Evolutionary conservation across 352 stramenopile species (phyloP), one percentile per base, ranked within the genome.

Genomic region (Phytophthora capsici): DNA sequence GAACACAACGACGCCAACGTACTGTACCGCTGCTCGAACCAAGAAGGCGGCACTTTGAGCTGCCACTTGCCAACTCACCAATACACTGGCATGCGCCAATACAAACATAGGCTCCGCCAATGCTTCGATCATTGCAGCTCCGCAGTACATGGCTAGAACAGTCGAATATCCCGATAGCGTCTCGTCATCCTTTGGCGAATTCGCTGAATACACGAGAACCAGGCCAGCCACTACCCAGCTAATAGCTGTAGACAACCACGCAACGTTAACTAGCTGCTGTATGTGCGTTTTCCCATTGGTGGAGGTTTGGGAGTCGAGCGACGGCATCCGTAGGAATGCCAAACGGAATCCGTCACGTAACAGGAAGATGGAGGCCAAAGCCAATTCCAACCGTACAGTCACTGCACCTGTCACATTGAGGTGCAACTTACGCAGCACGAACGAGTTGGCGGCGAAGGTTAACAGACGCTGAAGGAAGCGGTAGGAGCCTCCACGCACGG

Each of bases 321-420:
- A 84, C 20, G 83, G 78, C 74, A 92, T 86, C 17, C 90, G 88
- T 28, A 96, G 74, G 49, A 94, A 94, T 13, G 88, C 89, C 17
- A 97, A 64, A 2, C 91, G 88, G 55, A 97, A 94, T 47, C 86
- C 89, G 57, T 97, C 91, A 28, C 90, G 84, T n/a, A 98, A 64
- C 17, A 97, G 79, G 56, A 98, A 95, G 57, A 91, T 87, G 37
- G 88, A 96, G 22, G 89, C 93, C 30, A 97, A 71, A 32, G 91
- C 84, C 30, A 98, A 74, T 63, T 98, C 93, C 32, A 97, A 76
- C 7, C 89, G 89, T 51, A 97, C 85, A 1, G 89, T 92, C 43
- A 89, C 86, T 49, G 83, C 79, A 28, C 90, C 90, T 0, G 90
- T 89, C 17, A 96, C 77, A 57, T 80, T 86, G 38, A 94, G 65